A percentile compares a stretch with the other conserved stretches of the same genome.
These are phyloP conservation scores for Raffaelea ambrosiae DNA, from an alignment of 2,329 filamentous ascomycete species.

Conservation along the genomic window DNA sequence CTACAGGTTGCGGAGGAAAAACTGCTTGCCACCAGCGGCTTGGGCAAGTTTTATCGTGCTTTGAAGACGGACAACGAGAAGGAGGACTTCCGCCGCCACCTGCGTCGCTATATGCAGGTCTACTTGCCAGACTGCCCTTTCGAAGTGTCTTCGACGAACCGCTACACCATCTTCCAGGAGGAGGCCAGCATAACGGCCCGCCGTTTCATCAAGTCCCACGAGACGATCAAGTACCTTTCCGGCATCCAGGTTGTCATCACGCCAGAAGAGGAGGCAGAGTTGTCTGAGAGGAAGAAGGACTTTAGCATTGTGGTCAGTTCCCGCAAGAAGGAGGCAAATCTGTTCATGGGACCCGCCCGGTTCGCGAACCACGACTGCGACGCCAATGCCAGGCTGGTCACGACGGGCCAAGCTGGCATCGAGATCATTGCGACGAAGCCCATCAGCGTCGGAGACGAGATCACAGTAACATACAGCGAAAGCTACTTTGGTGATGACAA, in stretches of 20 bases:
- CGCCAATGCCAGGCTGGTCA: slow-evolving; percentile 82
- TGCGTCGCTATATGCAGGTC: slow-evolving; percentile 85
- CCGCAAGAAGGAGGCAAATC: slow-evolving; percentile 77
- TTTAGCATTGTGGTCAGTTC: slow-evolving; percentile 96
- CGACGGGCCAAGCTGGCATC: slow-evolving; percentile 76
- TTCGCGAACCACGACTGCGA: slow-evolving; percentile 97
- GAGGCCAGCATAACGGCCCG: slow-evolving; percentile 84
- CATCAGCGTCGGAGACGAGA: slow-evolving; percentile 84
- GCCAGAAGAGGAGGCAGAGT: slow-evolving; percentile 75
- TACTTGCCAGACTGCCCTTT: slow-evolving; percentile 92
- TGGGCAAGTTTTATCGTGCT: slow-evolving; percentile 60
- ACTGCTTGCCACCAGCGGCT: slow-evolving; percentile 62
- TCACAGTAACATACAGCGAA: slow-evolving; percentile 92
- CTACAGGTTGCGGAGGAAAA: slow-evolving; percentile 60
- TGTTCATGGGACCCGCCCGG: slow-evolving; percentile 90
- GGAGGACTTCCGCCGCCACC: slow-evolving; percentile 76
- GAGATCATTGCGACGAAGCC: slow-evolving; percentile 77
- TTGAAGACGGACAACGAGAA: slow-evolving; percentile 71
- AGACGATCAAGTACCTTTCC: slow-evolving; percentile 81
- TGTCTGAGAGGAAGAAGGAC: slow-evolving; percentile 77
- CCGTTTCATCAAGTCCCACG: slow-evolving; percentile 67
- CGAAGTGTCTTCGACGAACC: slow-evolving; percentile 84
- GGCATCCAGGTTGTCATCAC: slow-evolving; percentile 92
- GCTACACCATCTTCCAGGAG: slow-evolving; percentile 84
- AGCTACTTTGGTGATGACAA: slow-evolving; percentile 95